Conservation (phyloP, 768 basidiomycete genomes). For the Mycena galopus region DNA sequence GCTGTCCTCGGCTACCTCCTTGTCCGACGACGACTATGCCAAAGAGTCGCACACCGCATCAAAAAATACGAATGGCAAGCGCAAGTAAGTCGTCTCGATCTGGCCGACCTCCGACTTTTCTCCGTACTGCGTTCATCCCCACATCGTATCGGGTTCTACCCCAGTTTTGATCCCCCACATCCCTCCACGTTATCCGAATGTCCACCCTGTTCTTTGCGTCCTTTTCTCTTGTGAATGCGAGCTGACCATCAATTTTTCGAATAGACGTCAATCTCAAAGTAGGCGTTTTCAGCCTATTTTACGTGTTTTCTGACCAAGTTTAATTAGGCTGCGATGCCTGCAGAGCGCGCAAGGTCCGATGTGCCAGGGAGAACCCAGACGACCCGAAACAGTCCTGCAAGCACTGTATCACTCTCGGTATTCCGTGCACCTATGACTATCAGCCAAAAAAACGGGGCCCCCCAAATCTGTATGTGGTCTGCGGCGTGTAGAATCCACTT, state of each 20-base stretch:
- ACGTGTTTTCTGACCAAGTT: slow-evolving; percentile 37
- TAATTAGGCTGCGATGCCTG: slow-evolving; percentile 86
- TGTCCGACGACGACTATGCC: slow-evolving; percentile 72
- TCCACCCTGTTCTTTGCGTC: slow-evolving; percentile 40
- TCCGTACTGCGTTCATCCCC: slow-evolving; percentile 55
- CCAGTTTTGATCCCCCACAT: slow-evolving; percentile 54
- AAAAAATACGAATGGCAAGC: slow-evolving; percentile 76
- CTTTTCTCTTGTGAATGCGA: slow-evolving; percentile 39
- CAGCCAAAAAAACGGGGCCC: slow-evolving; percentile 95
- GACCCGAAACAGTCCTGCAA: slow-evolving; percentile 87
- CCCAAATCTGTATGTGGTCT: slow-evolving; percentile 81
- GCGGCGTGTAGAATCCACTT: not conserved
- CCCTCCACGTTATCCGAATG: slow-evolving; percentile 44
- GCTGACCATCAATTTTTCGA: slow-evolving; percentile 51
- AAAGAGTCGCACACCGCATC: slow-evolving; percentile 70
- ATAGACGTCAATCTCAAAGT: slow-evolving; percentile 90
- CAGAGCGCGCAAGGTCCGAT: slow-evolving; percentile 88
- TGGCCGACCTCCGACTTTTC: slow-evolving; percentile 65
- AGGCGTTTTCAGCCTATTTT: slow-evolving; percentile 46
- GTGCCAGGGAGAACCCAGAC: slow-evolving; percentile 83
- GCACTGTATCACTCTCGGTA: slow-evolving; percentile 85
- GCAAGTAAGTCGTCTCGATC: slow-evolving; percentile 72
- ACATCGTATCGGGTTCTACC: slow-evolving; percentile 42
- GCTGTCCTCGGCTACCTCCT: slow-evolving; percentile 68
- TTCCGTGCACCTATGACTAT: slow-evolving; percentile 92